Evolutionary conservation across 2,329 filamentous ascomycete species (phyloP).

Genomic region (Zymoseptoria ardabiliae): DNA sequence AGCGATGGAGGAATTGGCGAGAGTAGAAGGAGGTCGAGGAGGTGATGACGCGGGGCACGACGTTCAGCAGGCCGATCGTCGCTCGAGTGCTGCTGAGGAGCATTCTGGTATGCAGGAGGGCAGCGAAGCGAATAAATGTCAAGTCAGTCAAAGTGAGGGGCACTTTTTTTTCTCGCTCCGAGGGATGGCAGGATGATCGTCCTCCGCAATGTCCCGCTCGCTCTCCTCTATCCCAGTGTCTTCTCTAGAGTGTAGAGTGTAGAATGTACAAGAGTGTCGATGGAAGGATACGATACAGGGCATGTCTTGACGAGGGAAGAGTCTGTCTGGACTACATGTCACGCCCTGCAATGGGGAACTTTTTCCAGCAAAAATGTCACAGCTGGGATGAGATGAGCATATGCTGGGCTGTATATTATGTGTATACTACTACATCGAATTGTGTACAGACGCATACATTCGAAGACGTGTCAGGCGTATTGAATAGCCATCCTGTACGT

Average conservation of each 20-base stretch:
- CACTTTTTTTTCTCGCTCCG: background rate
- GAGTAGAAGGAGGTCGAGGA: background rate
- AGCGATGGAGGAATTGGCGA: slow-evolving; percentile 1
- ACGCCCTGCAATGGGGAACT: background rate
- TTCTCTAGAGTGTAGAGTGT: background rate
- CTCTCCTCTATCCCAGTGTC: background rate
- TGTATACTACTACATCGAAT: background rate
- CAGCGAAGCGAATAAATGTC: background rate
- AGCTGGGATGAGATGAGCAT: background rate
- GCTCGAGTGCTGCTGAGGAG: background rate
- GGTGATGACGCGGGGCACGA: background rate
- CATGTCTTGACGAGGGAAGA: background rate
- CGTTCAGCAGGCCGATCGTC: slow-evolving; percentile 8
- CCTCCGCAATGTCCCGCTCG: background rate
- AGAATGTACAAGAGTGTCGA: background rate
- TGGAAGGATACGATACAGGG: background rate
- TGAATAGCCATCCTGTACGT: background rate
- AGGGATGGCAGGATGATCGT: too few species aligned
- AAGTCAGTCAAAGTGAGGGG: background rate
- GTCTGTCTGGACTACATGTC: background rate
- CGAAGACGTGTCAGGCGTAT: background rate
- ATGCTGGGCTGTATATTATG: background rate
- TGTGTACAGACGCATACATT: background rate
- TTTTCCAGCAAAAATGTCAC: background rate
- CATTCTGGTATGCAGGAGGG: background rate